Evolutionary conservation across 768 basidiomycete genomes (phyloP).

Genomic region (Cyclocybe cylindracea): DNA sequence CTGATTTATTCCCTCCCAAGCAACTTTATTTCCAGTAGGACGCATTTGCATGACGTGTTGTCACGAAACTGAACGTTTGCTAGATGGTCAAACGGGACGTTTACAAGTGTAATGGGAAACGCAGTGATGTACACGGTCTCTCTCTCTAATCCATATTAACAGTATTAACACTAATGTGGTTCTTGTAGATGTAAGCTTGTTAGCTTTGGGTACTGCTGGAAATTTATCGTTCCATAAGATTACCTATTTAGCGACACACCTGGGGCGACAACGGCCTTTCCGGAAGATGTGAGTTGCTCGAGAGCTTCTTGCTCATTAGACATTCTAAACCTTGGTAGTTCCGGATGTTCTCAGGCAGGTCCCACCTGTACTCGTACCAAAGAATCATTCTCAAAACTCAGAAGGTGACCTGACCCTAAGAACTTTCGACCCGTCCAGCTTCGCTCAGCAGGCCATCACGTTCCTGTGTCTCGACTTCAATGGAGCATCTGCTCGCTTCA

Average conservation of each 20-base stretch:
- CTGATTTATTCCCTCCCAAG: not conserved
- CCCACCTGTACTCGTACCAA: not conserved
- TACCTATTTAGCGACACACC: constrained; percentile 34
- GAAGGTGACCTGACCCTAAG: constrained; percentile 33
- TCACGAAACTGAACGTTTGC: not conserved
- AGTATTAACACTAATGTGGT: not conserved
- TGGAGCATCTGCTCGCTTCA: constrained; percentile 28
- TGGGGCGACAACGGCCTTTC: constrained; percentile 37
- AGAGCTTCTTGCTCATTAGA: not conserved
- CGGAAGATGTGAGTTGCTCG: constrained; percentile 32
- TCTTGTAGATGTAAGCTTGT: not conserved
- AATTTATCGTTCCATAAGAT: constrained; percentile 21
- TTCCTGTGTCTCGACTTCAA: constrained; percentile 42
- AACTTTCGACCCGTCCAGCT: constrained; percentile 30
- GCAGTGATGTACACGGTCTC: constrained; percentile 32
- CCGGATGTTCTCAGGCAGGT: constrained; percentile 38
- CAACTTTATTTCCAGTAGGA: constrained; percentile 34
- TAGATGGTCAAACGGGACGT: constrained; percentile 38
- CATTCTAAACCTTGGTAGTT: constrained; percentile 24
- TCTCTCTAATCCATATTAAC: not conserved
- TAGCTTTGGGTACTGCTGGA: not conserved
- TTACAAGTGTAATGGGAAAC: constrained; percentile 34
- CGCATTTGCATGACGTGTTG: not conserved
- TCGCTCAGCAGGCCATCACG: constrained; percentile 37
- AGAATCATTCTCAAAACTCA: not conserved